These are phyloP conservation scores for Penicillium crystallinum DNA, from an alignment of 495 filamentous ascomycete genomes.

Conservation along the genomic window DNA sequence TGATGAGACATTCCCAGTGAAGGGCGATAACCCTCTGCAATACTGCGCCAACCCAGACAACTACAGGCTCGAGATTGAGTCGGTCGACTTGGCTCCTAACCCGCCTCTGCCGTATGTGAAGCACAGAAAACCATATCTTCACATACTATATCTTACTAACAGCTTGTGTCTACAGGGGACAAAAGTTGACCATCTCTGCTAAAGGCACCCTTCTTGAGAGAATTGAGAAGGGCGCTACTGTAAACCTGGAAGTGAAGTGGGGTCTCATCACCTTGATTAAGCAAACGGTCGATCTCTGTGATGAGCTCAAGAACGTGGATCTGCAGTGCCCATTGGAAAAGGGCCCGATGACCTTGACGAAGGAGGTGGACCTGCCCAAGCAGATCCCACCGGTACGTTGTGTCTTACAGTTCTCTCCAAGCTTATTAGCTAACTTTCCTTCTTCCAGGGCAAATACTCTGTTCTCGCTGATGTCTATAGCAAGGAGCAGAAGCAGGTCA, in stretches of 20 bases:
- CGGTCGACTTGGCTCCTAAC: conserved; percentile 78
- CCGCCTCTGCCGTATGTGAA: conserved; percentile 75
- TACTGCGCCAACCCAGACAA: conserved; percentile 62
- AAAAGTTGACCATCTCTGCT: conserved; percentile 73
- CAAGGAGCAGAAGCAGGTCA: conserved; percentile 62
- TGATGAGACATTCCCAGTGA: conserved; percentile 20
- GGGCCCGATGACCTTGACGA: conserved; percentile 65
- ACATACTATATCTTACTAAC: conserved; percentile 8
- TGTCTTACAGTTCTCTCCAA: neutral
- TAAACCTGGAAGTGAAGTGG: conserved; percentile 84
- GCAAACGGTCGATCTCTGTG: conserved; percentile 74
- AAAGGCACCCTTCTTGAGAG: conserved; percentile 61
- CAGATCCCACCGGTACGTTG: conserved; percentile 81
- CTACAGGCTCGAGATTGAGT: conserved; percentile 66
- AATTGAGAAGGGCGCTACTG: conserved; percentile 71
- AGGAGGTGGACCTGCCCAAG: conserved; percentile 78
- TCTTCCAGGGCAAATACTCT: conserved; percentile 73
- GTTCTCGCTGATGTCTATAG: conserved; percentile 81
- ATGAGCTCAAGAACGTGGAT: conserved; percentile 81
- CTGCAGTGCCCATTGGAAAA: conserved; percentile 80
- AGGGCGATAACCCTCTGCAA: conserved; percentile 42
- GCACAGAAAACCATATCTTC: neutral
- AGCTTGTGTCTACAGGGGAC: conserved; percentile 53
- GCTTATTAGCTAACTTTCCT: conserved; percentile 5
- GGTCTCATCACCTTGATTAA: conserved; percentile 81